phyloP scores from a whole-genome alignment of 2,329 filamentous ascomycete genomes.

The Monosporascus cannonballus region DNA sequence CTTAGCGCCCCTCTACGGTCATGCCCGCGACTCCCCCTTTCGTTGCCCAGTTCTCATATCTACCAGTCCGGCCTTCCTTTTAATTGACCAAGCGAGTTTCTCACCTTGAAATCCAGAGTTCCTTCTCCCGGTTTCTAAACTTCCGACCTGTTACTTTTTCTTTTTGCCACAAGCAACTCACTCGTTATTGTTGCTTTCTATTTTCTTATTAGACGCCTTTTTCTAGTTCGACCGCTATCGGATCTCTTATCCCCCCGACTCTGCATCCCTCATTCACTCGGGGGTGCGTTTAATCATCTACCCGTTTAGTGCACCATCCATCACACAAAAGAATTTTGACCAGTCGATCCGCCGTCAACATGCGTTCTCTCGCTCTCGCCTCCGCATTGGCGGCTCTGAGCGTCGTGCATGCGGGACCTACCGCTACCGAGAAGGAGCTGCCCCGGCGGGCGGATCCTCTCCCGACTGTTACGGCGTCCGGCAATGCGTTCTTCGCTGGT shows the following conservation, averaged over 20 bases:
- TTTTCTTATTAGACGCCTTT: slow-evolving; percentile 4
- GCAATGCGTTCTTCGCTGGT: slow-evolving; percentile 54
- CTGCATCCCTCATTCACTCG: slow-evolving; percentile 12
- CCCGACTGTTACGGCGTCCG: slow-evolving; percentile 46
- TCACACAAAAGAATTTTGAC: too few relatives aligned
- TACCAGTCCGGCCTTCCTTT: too few relatives aligned
- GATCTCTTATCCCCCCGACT: slow-evolving; percentile 5
- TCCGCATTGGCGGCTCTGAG: slow-evolving; percentile 42
- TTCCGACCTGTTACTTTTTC: too few relatives aligned
- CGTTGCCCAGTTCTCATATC: too few relatives aligned
- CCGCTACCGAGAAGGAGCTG: slow-evolving; percentile 39
- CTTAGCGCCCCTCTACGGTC: too few relatives aligned
- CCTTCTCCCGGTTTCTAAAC: too few relatives aligned
- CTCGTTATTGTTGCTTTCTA: slow-evolving; percentile 22
- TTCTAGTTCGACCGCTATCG: slow-evolving; percentile 4
- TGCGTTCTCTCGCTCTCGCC: slow-evolving; percentile 43
- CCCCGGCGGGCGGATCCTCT: slow-evolving; percentile 45
- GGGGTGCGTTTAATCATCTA: slow-evolving; percentile 3
- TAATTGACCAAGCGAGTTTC: too few relatives aligned
- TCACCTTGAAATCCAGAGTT: too few relatives aligned
- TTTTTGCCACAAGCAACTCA: slow-evolving; percentile 13
- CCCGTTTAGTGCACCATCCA: background rate
- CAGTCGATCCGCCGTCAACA: slow-evolving; percentile 24
- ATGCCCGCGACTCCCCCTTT: too few relatives aligned
- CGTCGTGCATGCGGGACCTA: slow-evolving; percentile 42